These are phyloP conservation scores for Turritis glabra DNA, from an alignment of 345 rosid species.

Conservation along the genomic window DNA sequence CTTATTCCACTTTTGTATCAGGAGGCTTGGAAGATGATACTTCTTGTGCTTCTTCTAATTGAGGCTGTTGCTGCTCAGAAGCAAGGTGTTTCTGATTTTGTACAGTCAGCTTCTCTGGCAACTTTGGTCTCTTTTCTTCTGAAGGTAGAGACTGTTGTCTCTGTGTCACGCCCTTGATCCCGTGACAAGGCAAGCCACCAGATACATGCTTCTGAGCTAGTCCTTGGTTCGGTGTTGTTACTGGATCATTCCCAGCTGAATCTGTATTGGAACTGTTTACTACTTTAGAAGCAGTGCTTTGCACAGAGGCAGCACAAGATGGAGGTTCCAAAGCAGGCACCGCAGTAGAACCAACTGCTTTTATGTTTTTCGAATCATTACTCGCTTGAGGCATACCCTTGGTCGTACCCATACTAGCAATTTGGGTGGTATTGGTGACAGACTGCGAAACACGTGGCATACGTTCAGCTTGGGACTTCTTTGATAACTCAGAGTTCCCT, in stretches of 20 bases:
- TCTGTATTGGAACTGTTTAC: slow-evolving; percentile 52
- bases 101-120: slow-evolving; percentile 57
- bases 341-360: slow-evolving; percentile 46
- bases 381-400: slow-evolving; percentile 44
- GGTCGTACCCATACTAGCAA: slow-evolving; percentile 40
- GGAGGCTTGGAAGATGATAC: slow-evolving; percentile 58
- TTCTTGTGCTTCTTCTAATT: slow-evolving; percentile 59
- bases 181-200: slow-evolving; percentile 55
- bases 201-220: slow-evolving; percentile 62
- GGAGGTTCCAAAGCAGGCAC: slow-evolving; percentile 55
- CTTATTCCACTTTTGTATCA: slow-evolving; percentile 69
- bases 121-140: slow-evolving; percentile 56
- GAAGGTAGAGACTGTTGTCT: slow-evolving; percentile 55
- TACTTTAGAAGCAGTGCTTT: slow-evolving; percentile 47
- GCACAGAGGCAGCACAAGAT: slow-evolving; percentile 42
- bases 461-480: slow-evolving; percentile 63
- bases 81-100: slow-evolving; percentile 58
- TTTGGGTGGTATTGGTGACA: slow-evolving; percentile 43
- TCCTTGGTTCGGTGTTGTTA: slow-evolving; percentile 53
- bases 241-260: slow-evolving; percentile 55
- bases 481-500: slow-evolving; percentile 46
- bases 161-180: slow-evolving; percentile 46
- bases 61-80: slow-evolving; percentile 39
- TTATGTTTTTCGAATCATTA: slow-evolving; percentile 48
- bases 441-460: slow-evolving; percentile 52